phyloP scores from a whole-genome alignment of 225 moss, liverwort and hornwort species.

The Thuidium tamariscinum region DNA sequence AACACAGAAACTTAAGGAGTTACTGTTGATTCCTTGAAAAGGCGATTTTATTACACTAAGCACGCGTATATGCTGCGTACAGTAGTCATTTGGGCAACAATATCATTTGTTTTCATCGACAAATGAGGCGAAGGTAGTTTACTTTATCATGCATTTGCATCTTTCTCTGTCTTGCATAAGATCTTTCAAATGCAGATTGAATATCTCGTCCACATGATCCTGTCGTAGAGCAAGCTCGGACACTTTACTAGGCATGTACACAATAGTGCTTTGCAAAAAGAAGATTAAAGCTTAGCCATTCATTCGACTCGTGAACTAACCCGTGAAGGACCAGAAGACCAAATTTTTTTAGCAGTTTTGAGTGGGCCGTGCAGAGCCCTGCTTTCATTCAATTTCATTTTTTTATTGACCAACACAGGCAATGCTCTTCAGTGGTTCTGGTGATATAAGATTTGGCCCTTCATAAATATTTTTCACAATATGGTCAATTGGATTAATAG shows the following conservation, averaged over 20 bases:
- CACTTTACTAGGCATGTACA: background rate
- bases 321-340: background rate
- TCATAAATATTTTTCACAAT: background rate
- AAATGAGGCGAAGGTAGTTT: background rate
- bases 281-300: background rate
- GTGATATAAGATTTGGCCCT: background rate
- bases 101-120: background rate
- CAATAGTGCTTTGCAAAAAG: background rate
- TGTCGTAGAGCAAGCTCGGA: slow-evolving; percentile 3
- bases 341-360: background rate
- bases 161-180: slow-evolving; percentile 75
- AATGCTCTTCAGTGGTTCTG: background rate
- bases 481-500: background rate
- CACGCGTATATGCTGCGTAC: background rate
- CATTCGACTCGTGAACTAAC: background rate
- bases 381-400: background rate
- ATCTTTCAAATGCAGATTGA: slow-evolving; percentile 71
- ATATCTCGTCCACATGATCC: slow-evolving; percentile 78
- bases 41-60: background rate
- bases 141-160: slow-evolving; percentile 96
- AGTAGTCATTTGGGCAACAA: background rate
- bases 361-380: background rate
- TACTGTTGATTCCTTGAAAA: background rate
- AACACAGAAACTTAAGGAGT: background rate
- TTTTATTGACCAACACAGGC: background rate